Evolutionary conservation across 169 alveolate genomes (phyloP), one percentile per base, ranked within the genome.

Genomic region (Plasmodium reichenowi): DNA sequence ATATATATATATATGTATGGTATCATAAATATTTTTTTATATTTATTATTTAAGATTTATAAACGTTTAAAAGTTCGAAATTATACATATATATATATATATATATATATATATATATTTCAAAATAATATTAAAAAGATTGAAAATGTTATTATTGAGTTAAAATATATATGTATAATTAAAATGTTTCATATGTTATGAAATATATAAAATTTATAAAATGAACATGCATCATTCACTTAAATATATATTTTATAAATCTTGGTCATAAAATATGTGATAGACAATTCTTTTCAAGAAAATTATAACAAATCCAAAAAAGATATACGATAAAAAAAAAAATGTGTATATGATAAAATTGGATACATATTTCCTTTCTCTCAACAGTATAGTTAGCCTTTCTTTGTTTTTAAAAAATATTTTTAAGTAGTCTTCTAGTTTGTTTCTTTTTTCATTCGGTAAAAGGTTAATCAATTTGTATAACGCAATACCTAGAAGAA

Each of bases 221-320:
- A 38, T 38, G 9, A 6, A 38, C 47, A 38, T 38, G 9, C 0
- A 38, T 5, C 2, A 38, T 38, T 38, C 47, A 38, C 47, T 38
- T 38, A 38, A 2, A 26, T 26, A 26, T 20, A 22, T 20, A 22
- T 62, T 20, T 76, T 45, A 76, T 45, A 76, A 64, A 10, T 76
- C 89, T 70, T 76, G 89, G 52, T 76, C 89, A 54, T 47, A 76
- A 48, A 76, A 63, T 45, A 64, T 50, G 17, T 59, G 56, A 29
- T 76, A 76, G 54, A 76, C 12, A 56, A 68, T 38, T 13, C 89
- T 50, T 45, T 64, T 64, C 7, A 66, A 20, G 64, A 76, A 56
- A 17, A 76, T 48, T 64, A 76, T 48, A 1, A 72, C 64, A 50
- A 76, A 54, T 43, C 76, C 72, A 63, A 76, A 76, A 43, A 76